phyloP scores from a whole-genome alignment of 164 flowering plant genomes.

The Annona squamosa region DNA sequence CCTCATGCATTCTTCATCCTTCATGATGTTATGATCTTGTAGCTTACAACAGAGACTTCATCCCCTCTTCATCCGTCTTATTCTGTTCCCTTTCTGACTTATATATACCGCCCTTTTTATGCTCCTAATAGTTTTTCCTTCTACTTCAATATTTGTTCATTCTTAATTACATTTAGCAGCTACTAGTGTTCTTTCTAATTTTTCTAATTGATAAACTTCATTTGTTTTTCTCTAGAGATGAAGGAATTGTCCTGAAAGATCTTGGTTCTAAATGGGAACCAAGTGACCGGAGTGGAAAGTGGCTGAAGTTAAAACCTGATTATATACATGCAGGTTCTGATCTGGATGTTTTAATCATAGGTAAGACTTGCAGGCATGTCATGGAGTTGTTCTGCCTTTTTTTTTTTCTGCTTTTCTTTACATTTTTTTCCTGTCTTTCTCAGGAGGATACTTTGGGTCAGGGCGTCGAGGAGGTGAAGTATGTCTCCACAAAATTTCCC shows the following conservation, averaged over 20 bases:
- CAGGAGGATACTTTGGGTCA: slow-evolving; percentile 97
- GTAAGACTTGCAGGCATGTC: slow-evolving; percentile 21
- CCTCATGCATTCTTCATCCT: not conserved
- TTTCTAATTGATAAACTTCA: not conserved
- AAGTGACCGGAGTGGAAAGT: slow-evolving; percentile 91
- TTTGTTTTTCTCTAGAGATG: slow-evolving; percentile 49
- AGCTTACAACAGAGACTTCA: not conserved
- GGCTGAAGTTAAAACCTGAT: slow-evolving; percentile 97
- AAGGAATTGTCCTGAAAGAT: slow-evolving; percentile 93
- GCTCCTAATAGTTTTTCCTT: no score
- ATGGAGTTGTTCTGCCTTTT: not conserved
- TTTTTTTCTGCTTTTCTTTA: not conserved
- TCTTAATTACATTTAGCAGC: not conserved
- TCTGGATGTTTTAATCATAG: slow-evolving; percentile 40
- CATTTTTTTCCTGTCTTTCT: slow-evolving; percentile 6
- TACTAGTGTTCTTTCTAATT: not conserved
- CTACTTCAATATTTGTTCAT: not conserved
- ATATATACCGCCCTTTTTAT: no score
- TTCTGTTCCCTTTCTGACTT: no score
- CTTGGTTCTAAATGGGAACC: slow-evolving; percentile 99
- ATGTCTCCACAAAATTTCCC: not conserved
- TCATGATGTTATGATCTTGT: not conserved
- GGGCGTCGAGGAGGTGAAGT: slow-evolving; percentile 98
- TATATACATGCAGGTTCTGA: slow-evolving; percentile 59
- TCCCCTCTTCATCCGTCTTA: not conserved